Evolutionary conservation across 805 yeast species (phyloP).

Genomic region (Maudiozyma serrabonitensis): DNA sequence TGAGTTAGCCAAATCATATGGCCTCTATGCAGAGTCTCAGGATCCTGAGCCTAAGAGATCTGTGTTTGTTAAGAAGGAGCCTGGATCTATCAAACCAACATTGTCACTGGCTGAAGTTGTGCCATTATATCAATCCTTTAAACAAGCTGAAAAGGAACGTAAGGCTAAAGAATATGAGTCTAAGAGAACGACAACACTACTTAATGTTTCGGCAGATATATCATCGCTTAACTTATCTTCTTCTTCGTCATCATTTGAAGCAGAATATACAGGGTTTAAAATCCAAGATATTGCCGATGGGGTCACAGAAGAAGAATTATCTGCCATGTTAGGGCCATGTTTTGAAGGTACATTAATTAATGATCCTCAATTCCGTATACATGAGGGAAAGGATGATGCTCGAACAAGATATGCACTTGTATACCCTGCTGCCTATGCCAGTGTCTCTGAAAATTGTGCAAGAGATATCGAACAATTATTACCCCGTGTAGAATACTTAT

Average conservation of each 20-base stretch:
- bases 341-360: conserved; percentile 22
- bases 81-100: conserved; percentile 18
- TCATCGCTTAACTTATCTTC: background rate
- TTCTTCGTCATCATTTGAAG: conserved; percentile 1
- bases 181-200: conserved; percentile 14
- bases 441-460: conserved; percentile 33
- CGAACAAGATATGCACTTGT: conserved; percentile 11
- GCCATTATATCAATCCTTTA: conserved; percentile 38
- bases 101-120: conserved; percentile 23
- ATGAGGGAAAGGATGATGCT: background rate
- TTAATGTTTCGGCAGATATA: conserved; percentile 18
- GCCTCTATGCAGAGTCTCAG: conserved; percentile 59
- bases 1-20: conserved; percentile 50
- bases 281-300: conserved; percentile 48
- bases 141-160: conserved; percentile 27
- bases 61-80: conserved; percentile 46
- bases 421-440: conserved; percentile 29
- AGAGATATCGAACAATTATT: conserved; percentile 34
- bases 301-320: conserved; percentile 38
- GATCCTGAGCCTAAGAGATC: conserved; percentile 74
- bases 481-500: conserved; percentile 24
- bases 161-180: conserved; percentile 24
- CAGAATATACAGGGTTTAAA: conserved; percentile 42
- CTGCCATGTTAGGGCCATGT: conserved; percentile 25
- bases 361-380: conserved; percentile 15